A percentile compares a stretch with the other conserved stretches of the same genome.
These are phyloP conservation scores for Claviceps maximensis DNA, from an alignment of 2,329 filamentous ascomycete genomes.

Conservation along the genomic window DNA sequence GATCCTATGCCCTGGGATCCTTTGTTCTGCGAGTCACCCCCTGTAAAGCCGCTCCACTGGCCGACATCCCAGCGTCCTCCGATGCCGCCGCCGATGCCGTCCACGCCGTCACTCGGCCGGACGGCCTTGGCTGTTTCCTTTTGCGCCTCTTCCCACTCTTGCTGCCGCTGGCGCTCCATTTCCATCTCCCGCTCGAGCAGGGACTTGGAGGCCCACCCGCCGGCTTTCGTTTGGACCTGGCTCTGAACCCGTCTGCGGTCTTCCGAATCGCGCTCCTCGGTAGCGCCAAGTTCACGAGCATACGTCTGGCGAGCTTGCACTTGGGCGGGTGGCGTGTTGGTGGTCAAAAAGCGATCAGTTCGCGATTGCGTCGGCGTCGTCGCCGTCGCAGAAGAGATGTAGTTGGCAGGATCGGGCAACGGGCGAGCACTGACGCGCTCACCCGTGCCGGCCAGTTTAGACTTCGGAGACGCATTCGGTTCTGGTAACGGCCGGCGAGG, in stretches of 20 bases:
- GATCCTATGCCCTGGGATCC: constrained; percentile 54
- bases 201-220: constrained; percentile 52
- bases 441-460: constrained; percentile 21
- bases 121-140: constrained; percentile 45
- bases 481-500: constrained; percentile 29
- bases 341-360: constrained; percentile 44
- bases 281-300: constrained; percentile 39
- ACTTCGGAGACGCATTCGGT: constrained; percentile 17
- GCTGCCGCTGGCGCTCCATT: constrained; percentile 60
- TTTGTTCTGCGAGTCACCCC: constrained; percentile 61
- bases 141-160: constrained; percentile 69
- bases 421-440: constrained; percentile 31
- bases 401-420: constrained; percentile 35
- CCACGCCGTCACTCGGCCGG: constrained; percentile 37
- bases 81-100: constrained; percentile 52
- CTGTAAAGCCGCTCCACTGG: constrained; percentile 62
- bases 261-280: constrained; percentile 49
- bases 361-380: constrained; percentile 25
- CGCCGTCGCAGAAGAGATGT: constrained; percentile 12
- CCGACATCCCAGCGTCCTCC: constrained; percentile 62
- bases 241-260: constrained; percentile 45
- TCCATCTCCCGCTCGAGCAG: constrained; percentile 73
- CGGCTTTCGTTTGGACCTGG: constrained; percentile 48
- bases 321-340: constrained; percentile 36
- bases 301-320: constrained; percentile 34